Evolutionary conservation across 2,329 filamentous ascomycete species (phyloP).

Genomic region (Trichoderma koningiopsis): DNA sequence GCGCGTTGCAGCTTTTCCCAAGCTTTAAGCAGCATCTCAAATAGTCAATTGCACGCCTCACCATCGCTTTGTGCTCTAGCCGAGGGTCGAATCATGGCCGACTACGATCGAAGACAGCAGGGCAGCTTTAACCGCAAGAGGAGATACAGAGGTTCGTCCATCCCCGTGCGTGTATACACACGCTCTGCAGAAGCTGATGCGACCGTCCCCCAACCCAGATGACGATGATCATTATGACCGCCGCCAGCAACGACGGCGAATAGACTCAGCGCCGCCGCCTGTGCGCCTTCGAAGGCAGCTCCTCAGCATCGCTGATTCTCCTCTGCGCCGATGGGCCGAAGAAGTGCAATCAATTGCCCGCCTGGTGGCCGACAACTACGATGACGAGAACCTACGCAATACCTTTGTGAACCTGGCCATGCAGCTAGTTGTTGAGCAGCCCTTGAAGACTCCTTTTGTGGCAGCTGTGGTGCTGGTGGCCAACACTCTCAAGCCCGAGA

Average conservation of each 20-base stretch:
- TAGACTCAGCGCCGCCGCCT: constrained; percentile 68
- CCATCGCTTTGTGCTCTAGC: background rate
- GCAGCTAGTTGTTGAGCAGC: constrained; percentile 84
- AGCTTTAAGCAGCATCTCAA: constrained; percentile 23
- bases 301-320: constrained; percentile 78
- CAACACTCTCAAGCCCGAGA: constrained; percentile 76
- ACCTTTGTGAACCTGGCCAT: constrained; percentile 73
- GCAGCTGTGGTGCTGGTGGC: constrained; percentile 79
- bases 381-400: constrained; percentile 76
- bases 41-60: constrained; percentile 5
- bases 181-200: constrained; percentile 12
- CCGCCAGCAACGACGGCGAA: constrained; percentile 71
- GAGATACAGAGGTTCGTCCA: constrained; percentile 70
- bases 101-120: constrained; percentile 58
- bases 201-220: constrained; percentile 33
- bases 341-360: constrained; percentile 75
- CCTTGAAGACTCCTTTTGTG: constrained; percentile 95
- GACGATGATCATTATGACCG: constrained; percentile 80
- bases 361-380: constrained; percentile 77
- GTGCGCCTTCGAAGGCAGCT: constrained; percentile 77
- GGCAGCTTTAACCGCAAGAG: constrained; percentile 69
- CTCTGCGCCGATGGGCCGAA: constrained; percentile 75
- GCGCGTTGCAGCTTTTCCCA: constrained; percentile 26
- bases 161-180: background rate
- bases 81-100: constrained; percentile 48